Conservation (phyloP, 106 monocot species). For the Platanthera guangdongensis region DNA sequence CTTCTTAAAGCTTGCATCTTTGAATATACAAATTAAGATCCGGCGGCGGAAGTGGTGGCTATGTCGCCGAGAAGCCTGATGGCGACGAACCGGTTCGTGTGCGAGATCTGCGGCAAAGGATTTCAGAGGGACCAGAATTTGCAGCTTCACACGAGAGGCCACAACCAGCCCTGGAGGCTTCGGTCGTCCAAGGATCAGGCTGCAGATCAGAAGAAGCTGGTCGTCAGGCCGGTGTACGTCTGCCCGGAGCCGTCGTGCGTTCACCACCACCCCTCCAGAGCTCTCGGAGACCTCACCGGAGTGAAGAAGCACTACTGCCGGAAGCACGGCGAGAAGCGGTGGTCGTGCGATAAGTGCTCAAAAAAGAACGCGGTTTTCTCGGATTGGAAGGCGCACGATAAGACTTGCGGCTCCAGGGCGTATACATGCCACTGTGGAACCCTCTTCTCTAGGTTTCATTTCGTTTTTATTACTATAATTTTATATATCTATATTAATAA, state of each 20-base stretch:
- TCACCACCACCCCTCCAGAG: slow-evolving; percentile 52
- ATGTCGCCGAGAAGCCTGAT: slow-evolving; percentile 52
- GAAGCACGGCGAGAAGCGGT: slow-evolving; percentile 83
- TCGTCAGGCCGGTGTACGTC: slow-evolving; percentile 40
- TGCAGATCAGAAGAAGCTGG: slow-evolving; percentile 13
- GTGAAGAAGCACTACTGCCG: slow-evolving; percentile 86
- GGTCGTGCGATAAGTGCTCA: slow-evolving; percentile 74
- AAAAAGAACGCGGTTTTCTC: slow-evolving; percentile 80
- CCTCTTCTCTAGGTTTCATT: slow-evolving; percentile 53
- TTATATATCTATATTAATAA: too few species aligned
- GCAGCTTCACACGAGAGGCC: slow-evolving; percentile 53
- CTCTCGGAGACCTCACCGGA: slow-evolving; percentile 70
- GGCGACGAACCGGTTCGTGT: slow-evolving; percentile 64
- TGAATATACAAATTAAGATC: slow-evolving; percentile 22
- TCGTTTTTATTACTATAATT: too few species aligned
- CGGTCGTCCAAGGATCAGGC: not conserved
- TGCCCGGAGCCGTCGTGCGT: slow-evolving; percentile 58
- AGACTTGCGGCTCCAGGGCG: slow-evolving; percentile 77
- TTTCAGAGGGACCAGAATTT: slow-evolving; percentile 65
- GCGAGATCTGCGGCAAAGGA: slow-evolving; percentile 68
- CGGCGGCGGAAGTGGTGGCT: slow-evolving; percentile 50
- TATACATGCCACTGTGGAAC: slow-evolving; percentile 88
- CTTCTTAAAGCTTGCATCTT: not conserved
- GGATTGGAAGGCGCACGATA: slow-evolving; percentile 77
- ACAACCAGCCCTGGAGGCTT: slow-evolving; percentile 63